phyloP scores from a whole-genome alignment of 129 eudicot species.

The Sambucus nigra region DNA sequence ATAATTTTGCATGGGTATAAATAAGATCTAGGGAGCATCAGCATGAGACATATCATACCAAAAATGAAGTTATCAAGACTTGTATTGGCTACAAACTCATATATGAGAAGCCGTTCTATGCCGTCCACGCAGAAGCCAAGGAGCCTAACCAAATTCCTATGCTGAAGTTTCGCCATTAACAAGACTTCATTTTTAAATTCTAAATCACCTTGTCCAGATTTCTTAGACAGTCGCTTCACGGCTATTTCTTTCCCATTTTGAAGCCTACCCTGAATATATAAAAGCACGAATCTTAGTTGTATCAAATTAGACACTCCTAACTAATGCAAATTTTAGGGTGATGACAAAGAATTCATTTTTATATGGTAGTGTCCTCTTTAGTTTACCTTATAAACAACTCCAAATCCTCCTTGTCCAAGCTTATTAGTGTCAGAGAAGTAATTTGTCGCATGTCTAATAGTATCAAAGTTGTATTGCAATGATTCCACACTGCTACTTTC shows the following conservation, averaged over 20 bases:
- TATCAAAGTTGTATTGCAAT: background rate
- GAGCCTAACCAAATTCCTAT: conserved; percentile 22
- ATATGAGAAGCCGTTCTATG: conserved; percentile 16
- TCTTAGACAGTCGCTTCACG: conserved; percentile 16
- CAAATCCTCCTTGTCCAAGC: conserved; percentile 20
- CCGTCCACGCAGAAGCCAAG: conserved; percentile 15
- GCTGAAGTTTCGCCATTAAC: conserved; percentile 29
- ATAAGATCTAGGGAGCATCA: no score
- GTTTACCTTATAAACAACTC: conserved; percentile 16
- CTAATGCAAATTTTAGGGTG: no score
- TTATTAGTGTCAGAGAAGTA: conserved; percentile 11
- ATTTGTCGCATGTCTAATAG: conserved; percentile 4
- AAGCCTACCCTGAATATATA: conserved; percentile 11
- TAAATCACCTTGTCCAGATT: conserved; percentile 11
- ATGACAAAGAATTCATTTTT: background rate
- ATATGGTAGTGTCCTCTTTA: background rate
- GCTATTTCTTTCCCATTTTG: conserved; percentile 17
- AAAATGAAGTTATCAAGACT: conserved; percentile 21
- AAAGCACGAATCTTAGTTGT: background rate
- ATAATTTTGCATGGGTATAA: no score
- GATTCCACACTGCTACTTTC: background rate
- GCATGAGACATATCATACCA: conserved; percentile 1
- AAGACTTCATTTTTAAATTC: conserved; percentile 19
- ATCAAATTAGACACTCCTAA: no score
- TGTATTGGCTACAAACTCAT: conserved; percentile 20